phyloP scores from a whole-genome alignment of 169 alveolate genomes.

The Eimeria tenella region DNA sequence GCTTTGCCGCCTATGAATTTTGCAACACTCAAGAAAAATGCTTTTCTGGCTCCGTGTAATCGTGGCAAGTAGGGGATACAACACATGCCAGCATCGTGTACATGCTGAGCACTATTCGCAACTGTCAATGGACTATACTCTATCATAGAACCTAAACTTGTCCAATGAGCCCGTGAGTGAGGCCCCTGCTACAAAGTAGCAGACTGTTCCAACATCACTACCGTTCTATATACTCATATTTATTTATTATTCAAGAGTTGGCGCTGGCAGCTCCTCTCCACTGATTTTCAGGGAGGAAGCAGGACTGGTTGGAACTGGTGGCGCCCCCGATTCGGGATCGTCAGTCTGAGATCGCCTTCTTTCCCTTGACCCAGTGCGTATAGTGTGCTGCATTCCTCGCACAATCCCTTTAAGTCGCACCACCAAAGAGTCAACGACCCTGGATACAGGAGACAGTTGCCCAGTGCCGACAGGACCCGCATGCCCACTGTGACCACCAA shows the following conservation, averaged over 20 bases:
- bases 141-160: too few species aligned
- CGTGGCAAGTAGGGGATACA: too few species aligned
- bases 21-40: too few species aligned
- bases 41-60: too few species aligned
- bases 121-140: too few species aligned
- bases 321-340: constrained; percentile 10
- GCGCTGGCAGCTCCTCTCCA: constrained; percentile 21
- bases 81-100: too few species aligned
- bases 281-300: neutral
- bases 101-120: too few species aligned
- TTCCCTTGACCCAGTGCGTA: constrained; percentile 29
- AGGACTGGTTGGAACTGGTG: constrained; percentile 21
- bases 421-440: constrained; percentile 71
- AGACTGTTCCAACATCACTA: too few species aligned
- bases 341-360: constrained; percentile 20
- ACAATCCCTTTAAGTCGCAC: constrained; percentile 43
- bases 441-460: constrained; percentile 55
- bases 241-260: neutral
- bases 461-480: constrained; percentile 60
- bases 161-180: too few species aligned
- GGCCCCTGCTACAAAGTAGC: too few species aligned
- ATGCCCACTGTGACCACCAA: neutral
- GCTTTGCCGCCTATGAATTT: too few species aligned
- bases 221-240: neutral
- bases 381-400: constrained; percentile 65